Evolutionary conservation across 108 stramenopile genomes (phyloP), one percentile per base, ranked within the genome.

Genomic region (Bacterosira constricta): DNA sequence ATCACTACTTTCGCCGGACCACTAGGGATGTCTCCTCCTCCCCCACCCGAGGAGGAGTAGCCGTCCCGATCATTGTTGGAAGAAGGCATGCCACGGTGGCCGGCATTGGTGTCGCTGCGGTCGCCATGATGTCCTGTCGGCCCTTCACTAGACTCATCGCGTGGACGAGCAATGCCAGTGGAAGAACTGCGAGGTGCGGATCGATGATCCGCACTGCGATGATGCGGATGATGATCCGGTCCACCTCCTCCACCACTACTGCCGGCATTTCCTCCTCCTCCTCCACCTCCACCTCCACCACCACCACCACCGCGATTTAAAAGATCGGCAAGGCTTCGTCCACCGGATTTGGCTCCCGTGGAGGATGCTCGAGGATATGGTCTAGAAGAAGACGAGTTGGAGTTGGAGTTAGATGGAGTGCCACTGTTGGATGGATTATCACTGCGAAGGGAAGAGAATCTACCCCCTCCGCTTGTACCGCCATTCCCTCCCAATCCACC

Each of bases 281-380:
- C 54, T 45, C 63, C 27, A 44, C 69, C 63, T 61, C 63, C 41
- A 8, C 58, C 66, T 30, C 18, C 38, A 66, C 77, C 13, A 42
- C 46, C 42, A 30, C 63, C 62, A 36, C 49, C 63, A 9, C 30
- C 23, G 18, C 69, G 61, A 6, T 85, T 76, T 12, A 87, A 87
- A 35, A 88, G 60, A 77, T 86, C 85, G 4, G 87, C 81, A 18
- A 88, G 74, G 4, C 83, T 86, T 27, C 85, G 64, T 20, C 89
- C 86, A 23, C 65, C 37, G 37, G 73, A 54, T 47, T 69, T 72
- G 25, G 37, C 32, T 31, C 72, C 71, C 12, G 79, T 58, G 20
- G 82, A 63, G n/a, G n/a, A n/a, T n/a, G n/a, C n/a, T n/a, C n/a
- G n/a, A n/a, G n/a, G n/a, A n/a, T n/a, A n/a, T n/a, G n/a, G n/a